Evolutionary conservation across 1,284 basidiomycete genomes (phyloP).

Genomic region (Serendipita sp.): DNA sequence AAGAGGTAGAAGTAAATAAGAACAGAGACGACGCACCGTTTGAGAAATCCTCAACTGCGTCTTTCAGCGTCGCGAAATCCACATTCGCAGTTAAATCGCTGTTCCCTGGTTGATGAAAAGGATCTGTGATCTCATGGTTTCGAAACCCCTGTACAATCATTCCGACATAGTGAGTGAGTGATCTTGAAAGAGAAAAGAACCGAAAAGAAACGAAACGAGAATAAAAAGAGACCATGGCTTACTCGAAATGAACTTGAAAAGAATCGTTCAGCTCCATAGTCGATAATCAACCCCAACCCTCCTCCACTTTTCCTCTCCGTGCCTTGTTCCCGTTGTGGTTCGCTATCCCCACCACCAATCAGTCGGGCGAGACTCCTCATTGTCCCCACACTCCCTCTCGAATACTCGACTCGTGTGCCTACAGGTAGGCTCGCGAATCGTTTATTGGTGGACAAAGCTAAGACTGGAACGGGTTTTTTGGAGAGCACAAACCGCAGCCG

Average conservation of each 20-base stretch:
- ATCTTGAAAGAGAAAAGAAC: neutral
- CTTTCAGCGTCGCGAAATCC: constrained; percentile 79
- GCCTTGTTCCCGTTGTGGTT: neutral
- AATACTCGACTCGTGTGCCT: constrained; percentile 68
- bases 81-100: constrained; percentile 93
- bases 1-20: neutral
- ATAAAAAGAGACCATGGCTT: constrained; percentile 18
- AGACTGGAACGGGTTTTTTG: constrained; percentile 19
- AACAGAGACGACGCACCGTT: constrained; percentile 15
- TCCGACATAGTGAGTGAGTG: too few relatives aligned
- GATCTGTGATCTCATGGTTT: constrained; percentile 72
- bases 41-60: constrained; percentile 59
- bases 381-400: constrained; percentile 51
- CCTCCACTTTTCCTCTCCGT: constrained; percentile 23
- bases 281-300: constrained; percentile 75
- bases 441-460: constrained; percentile 18
- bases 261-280: constrained; percentile 72
- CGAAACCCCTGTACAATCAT: constrained; percentile 60
- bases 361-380: constrained; percentile 55
- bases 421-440: constrained; percentile 53
- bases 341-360: constrained; percentile 21
- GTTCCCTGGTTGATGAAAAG: constrained; percentile 74
- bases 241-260: constrained; percentile 74
- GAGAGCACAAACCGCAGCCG: constrained; percentile 19
- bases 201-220: constrained; percentile 6